Percentiles rank a stretch among this genome's conserved stretches.
Conservation (phyloP, 1,284 basidiomycete genomes). For the Rhodotorula glutinis region DNA sequence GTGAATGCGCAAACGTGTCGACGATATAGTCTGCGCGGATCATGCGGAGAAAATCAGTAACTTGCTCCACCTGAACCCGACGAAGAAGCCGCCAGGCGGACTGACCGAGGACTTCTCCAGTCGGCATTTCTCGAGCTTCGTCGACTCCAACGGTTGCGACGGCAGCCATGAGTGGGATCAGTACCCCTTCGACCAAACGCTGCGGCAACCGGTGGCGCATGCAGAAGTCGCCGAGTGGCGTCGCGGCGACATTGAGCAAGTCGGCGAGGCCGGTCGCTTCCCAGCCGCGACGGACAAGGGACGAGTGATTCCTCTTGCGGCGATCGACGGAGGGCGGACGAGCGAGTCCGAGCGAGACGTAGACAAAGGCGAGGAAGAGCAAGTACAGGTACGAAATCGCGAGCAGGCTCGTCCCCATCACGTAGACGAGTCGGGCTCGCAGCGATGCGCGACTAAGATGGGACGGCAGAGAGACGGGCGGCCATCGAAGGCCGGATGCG, state of each 20-base stretch:
- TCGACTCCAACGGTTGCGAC: constrained; percentile 62
- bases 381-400: constrained; percentile 59
- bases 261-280: neutral
- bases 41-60: neutral
- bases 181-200: constrained; percentile 56
- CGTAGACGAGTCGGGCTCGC: constrained; percentile 35
- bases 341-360: constrained; percentile 21
- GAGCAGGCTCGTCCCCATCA: constrained; percentile 52
- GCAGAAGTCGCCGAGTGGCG: constrained; percentile 17
- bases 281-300: neutral
- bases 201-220: constrained; percentile 50
- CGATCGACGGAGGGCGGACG: neutral
- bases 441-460: constrained; percentile 6
- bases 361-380: constrained; percentile 55
- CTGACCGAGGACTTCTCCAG: constrained; percentile 62
- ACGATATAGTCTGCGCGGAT: constrained; percentile 59
- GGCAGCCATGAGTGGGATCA: constrained; percentile 67
- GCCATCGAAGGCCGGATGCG: constrained; percentile 23
- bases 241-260: constrained; percentile 7
- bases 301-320: neutral
- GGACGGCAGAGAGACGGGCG: constrained; percentile 28
- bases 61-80: no score
- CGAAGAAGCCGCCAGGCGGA: neutral
- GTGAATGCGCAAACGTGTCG: constrained; percentile 60
- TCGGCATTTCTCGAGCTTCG: constrained; percentile 58